These are phyloP conservation scores for Coprinopsis strossmayeri DNA, from an alignment of 768 basidiomycete species.

Conservation along the genomic window DNA sequence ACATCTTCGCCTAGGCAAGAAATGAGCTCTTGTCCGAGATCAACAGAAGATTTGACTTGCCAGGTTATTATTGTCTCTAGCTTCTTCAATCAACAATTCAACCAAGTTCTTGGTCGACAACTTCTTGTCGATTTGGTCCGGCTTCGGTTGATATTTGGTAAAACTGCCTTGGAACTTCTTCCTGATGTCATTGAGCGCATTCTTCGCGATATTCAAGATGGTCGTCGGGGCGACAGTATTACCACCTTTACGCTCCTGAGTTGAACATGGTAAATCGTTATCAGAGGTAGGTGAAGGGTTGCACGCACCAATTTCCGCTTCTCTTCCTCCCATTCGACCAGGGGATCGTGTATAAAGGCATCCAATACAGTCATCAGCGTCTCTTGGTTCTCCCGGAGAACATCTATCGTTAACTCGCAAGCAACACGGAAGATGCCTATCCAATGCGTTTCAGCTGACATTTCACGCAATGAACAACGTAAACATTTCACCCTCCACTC, in stretches of 20 bases:
- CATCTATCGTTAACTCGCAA: constrained; percentile 83
- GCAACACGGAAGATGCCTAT: constrained; percentile 87
- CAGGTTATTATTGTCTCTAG: constrained; percentile 67
- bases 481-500: constrained; percentile 68
- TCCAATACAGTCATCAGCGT: constrained; percentile 93
- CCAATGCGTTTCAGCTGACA: neutral
- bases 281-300: too few relatives aligned
- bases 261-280: too few relatives aligned
- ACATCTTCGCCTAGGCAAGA: constrained; percentile 70
- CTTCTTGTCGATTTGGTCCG: constrained; percentile 37
- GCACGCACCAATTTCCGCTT: constrained; percentile 52
- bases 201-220: constrained; percentile 53
- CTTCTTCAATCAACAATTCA: constrained; percentile 86
- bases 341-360: constrained; percentile 94
- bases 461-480: neutral
- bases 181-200: constrained; percentile 74
- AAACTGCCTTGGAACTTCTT: constrained; percentile 77
- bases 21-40: constrained; percentile 9
- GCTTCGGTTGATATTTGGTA: constrained; percentile 37
- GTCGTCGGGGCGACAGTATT: neutral
- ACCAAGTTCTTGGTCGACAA: constrained; percentile 82
- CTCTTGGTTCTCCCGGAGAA: constrained; percentile 88
- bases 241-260: neutral
- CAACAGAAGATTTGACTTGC: constrained; percentile 19
- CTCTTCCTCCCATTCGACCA: constrained; percentile 92